Conservation (phyloP, 192 early-diverging fungal species). For the Piromyces finnis region DNA sequence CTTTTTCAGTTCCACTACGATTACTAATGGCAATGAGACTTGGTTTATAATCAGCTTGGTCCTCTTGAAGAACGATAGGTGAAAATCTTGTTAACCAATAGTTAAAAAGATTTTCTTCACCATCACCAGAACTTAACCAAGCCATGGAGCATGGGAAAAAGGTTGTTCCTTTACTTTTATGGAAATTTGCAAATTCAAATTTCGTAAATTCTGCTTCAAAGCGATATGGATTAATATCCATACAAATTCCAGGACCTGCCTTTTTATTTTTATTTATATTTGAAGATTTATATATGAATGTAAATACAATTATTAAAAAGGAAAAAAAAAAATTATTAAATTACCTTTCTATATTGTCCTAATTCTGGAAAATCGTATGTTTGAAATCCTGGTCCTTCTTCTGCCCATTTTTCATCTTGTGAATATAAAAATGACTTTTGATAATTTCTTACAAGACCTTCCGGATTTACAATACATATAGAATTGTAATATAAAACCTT, state of each 20-base stretch:
- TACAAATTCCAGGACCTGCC: not conserved
- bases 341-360: no score
- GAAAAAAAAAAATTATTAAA: no score
- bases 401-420: no score
- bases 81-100: not conserved
- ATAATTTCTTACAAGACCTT: no score
- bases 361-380: no score
- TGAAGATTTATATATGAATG: no score
- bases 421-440: no score
- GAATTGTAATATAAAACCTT: no score
- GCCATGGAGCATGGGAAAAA: not conserved
- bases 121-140: not conserved
- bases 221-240: not conserved
- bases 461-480: no score
- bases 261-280: not conserved
- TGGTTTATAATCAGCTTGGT: not conserved
- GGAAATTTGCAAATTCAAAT: not conserved
- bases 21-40: not conserved
- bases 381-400: no score
- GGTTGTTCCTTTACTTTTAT: not conserved
- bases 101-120: not conserved
- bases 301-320: no score
- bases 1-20: not conserved
- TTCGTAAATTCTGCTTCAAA: not conserved
- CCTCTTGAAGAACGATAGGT: not conserved